Conservation (phyloP, 1,284 basidiomycete genomes). For the Ceratobasidium papillatum region DNA sequence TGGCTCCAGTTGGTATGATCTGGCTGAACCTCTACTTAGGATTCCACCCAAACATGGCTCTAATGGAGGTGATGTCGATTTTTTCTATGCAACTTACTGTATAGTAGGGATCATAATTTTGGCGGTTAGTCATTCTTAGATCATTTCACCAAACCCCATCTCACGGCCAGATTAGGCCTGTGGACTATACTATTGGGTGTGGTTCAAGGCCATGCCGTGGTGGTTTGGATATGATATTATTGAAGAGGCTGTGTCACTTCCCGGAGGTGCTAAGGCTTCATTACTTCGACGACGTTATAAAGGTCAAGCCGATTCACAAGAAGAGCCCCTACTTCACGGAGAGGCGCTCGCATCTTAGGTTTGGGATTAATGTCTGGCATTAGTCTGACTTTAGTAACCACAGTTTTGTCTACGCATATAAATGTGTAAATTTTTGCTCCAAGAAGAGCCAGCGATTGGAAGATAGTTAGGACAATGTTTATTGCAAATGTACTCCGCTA, state of each 20-base stretch:
- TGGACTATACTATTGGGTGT: constrained; percentile 53
- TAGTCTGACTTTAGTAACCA: too few relatives aligned
- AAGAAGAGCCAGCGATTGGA: too few relatives aligned
- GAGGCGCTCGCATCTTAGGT: neutral
- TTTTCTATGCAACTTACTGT: constrained; percentile 53
- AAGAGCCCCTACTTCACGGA: constrained; percentile 1
- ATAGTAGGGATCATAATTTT: constrained; percentile 51
- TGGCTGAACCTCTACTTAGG: constrained; percentile 45
- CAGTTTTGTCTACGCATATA: too few relatives aligned
- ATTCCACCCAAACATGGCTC: constrained; percentile 51
- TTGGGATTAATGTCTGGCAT: too few relatives aligned
- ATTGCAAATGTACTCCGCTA: too few relatives aligned
- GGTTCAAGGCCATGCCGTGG: constrained; percentile 51
- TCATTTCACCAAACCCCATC: neutral
- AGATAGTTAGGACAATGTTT: too few relatives aligned
- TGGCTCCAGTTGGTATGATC: too few relatives aligned
- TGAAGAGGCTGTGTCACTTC: constrained; percentile 49
- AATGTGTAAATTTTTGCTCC: too few relatives aligned
- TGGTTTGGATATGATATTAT: constrained; percentile 51
- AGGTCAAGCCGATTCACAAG: neutral
- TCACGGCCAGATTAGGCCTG: constrained; percentile 43
- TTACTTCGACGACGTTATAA: constrained; percentile 3
- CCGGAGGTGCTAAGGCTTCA: constrained; percentile 47
- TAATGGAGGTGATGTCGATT: constrained; percentile 47
- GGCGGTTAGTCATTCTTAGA: constrained; percentile 7